phyloP scores from a whole-genome alignment of 768 basidiomycete species.

The Inosperma sp. region DNA sequence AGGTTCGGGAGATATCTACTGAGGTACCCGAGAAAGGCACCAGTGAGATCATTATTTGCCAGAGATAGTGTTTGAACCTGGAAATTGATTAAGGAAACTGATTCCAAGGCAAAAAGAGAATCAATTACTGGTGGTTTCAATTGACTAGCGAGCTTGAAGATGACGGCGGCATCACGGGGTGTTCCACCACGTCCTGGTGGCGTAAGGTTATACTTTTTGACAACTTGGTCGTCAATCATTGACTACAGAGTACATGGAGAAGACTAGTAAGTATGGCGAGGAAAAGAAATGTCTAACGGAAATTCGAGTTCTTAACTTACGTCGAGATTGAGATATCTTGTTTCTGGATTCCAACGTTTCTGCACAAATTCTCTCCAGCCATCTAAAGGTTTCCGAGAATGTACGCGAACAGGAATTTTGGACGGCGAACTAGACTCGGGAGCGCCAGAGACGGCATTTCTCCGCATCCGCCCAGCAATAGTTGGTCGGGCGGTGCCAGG shows the following conservation, averaged over 20 bases:
- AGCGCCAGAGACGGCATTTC: conserved; percentile 45
- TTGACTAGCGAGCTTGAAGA: conserved; percentile 82
- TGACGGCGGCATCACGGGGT: conserved; percentile 66
- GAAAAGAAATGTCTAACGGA: conserved; percentile 10
- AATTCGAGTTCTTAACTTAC: conserved; percentile 50
- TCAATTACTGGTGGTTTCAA: conserved; percentile 63
- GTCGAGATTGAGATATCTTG: conserved; percentile 75
- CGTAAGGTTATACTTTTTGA: conserved; percentile 64
- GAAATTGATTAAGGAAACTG: conserved; percentile 7
- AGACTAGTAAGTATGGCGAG: conserved; percentile 12
- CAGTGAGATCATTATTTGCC: conserved; percentile 64
- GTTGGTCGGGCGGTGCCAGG: conserved; percentile 57
- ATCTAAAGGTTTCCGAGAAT: conserved; percentile 44
- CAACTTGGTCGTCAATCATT: conserved; percentile 71
- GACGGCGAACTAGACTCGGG: conserved; percentile 16
- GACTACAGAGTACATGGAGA: conserved; percentile 43
- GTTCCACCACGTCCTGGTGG: conserved; percentile 70
- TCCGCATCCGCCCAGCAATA: conserved; percentile 50
- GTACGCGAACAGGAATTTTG: conserved; percentile 21
- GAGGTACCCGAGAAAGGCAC: conserved; percentile 56
- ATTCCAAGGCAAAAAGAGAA: conserved; percentile 1
- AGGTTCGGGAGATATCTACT: conserved; percentile 74
- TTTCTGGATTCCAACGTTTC: conserved; percentile 65
- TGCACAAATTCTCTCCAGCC: conserved; percentile 74
- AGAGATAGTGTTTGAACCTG: conserved; percentile 81